Evolutionary conservation across 495 filamentous ascomycete genomes (phyloP), one percentile per base, ranked within the genome.

Genomic region (Tuber umbilicatum): DNA sequence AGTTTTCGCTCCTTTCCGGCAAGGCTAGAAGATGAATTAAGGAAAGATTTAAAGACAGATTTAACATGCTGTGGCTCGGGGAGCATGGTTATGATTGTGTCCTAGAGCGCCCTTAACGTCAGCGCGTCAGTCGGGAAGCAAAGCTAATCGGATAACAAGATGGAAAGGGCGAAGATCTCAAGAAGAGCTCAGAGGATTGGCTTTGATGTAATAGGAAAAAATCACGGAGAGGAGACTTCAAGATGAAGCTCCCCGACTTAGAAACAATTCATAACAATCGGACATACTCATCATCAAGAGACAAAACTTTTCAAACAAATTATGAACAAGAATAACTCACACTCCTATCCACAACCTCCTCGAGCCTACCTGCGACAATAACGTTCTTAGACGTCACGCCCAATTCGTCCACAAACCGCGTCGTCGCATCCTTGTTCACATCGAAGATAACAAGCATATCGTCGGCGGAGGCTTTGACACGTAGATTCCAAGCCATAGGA

Each of bases 401-500:
- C 73, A 85, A 77, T 81, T 94, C 91, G 23, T 87, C 79, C 19
- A 86, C 85, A 78, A 95, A 91, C 74, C 85, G 86, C 71, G 87
- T 82, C 23, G 86, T 86, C 1, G 89, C 87, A 64, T 86, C 86
- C 38, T 85, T 82, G 78, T 95, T 94, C 78, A 94, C 89, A 82
- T 97, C 93, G 73, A 89, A 91, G 31, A 97, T 82, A 37, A 89
- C 84, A 23, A 97, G 74, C 3, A 86, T 90, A 82, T 96, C 93
- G 35, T 83, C 85, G 2, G 88, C 85, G 5, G 92, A 86, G 16
- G 95, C 88, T 80, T 94, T 94, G 39, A 89, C 85, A 76, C 92
- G 91, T 1, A 97, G 85, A 79, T 95, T 97, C 82, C 88, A 89
- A n/a, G 93, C 93, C 93, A 97, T 96, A 78, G 91, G 89, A 74